Evolutionary conservation across 1,139 yeast species (phyloP), one percentile per base, ranked within the genome.

Genomic region (Spencermartinsiella ligniputridi): DNA sequence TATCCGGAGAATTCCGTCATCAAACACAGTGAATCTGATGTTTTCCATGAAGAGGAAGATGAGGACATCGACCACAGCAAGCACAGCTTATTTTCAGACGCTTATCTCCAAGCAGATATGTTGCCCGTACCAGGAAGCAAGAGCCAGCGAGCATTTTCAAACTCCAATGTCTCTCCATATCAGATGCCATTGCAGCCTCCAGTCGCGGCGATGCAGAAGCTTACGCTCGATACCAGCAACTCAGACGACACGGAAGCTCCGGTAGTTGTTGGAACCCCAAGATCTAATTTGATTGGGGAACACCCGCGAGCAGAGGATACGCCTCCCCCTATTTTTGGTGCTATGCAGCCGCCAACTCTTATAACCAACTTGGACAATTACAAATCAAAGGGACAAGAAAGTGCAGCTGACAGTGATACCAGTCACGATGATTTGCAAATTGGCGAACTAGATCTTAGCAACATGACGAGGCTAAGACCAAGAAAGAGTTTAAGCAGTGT

Each of bases 401-500:
- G 32, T n/a, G 32, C 32, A 9, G 38, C 17, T 13, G 30, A 20
- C 22, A 21, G 17, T 35, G 30, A 39, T 21, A 34, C 20, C n/a
- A 38, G 35, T 19, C 41, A 38, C 18, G 42, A 37, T 37, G 40
- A 37, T 11, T 13, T 37, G 8, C 50, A 47, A 13, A 41, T 56
- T 11, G 55, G 52, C 4, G 57, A 53, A 30, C 42, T 56, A 9
- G 61, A 57, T 22, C 47, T 57, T 6, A 55, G 55, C 37, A 41
- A 49, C 18, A 35, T 43, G 8, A 45, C 47, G 8, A 41, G 47
- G 13, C 20, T 53, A 9, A 32, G 51, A 4, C 45, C 52, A 8
- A 39, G 58, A 3, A 49, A 42, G 25, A 53, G 58, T 33, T 41
- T 47, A 24, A 50, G 56, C 24, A 52, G 46, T 41, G 19, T 51